A percentile compares a stretch with the other conserved stretches of the same genome.
Evolutionary conservation across 1,284 basidiomycete genomes (phyloP).

Genomic region (Ustilago loliicola): DNA sequence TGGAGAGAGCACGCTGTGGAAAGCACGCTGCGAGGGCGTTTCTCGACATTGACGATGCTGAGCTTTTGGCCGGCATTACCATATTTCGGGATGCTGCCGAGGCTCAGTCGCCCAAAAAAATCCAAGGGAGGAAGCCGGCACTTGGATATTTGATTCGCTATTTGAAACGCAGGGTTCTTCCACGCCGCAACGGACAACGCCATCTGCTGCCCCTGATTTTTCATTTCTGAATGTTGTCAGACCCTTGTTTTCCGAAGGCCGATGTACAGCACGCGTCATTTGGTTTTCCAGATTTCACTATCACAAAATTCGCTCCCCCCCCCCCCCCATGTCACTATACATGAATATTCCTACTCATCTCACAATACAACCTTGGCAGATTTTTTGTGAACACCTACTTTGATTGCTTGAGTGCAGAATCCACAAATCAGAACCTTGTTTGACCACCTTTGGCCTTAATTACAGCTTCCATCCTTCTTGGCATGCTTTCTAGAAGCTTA

Average conservation of each 20-base stretch:
- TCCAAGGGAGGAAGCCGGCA: not conserved
- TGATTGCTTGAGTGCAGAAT: too few species aligned
- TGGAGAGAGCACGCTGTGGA: not conserved
- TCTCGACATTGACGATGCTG: not conserved
- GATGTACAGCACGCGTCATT: not conserved
- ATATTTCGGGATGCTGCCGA: slow-evolving; percentile 5
- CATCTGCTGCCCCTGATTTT: slow-evolving; percentile 5
- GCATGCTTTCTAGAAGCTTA: too few species aligned
- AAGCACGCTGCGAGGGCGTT: not conserved
- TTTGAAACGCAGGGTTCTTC: slow-evolving; percentile 2
- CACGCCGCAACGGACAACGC: not conserved
- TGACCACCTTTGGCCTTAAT: too few species aligned
- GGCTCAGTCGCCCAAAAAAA: slow-evolving; percentile 2
- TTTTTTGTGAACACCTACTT: too few species aligned
- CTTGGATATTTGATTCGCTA: not conserved
- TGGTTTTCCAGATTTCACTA: too few species aligned
- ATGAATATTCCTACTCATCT: too few species aligned
- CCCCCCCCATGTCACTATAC: too few species aligned
- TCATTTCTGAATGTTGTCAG: not conserved
- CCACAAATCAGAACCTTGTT: too few species aligned
- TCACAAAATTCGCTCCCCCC: too few species aligned
- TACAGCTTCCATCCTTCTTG: too few species aligned
- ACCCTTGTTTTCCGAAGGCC: slow-evolving; percentile 27
- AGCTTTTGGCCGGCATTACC: slow-evolving; percentile 2
- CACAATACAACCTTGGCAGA: too few species aligned